A percentile compares a stretch with the other conserved stretches of the same genome.
Evolutionary conservation across 345 rosid genomes (phyloP).

Genomic region (Mallotus nudiflorus): DNA sequence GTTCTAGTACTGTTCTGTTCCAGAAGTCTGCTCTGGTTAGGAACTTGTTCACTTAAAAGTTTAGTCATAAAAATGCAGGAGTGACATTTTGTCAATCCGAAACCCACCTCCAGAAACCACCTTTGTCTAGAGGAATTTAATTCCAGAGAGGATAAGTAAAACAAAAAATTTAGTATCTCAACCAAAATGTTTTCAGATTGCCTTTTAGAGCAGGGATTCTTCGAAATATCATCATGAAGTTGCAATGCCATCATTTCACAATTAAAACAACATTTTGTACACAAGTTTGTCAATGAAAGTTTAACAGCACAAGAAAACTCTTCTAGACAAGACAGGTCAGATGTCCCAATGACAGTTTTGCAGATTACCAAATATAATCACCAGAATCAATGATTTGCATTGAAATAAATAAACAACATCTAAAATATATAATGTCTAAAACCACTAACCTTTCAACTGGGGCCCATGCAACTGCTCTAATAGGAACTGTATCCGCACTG

Average conservation of each 20-base stretch:
- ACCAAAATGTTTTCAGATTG: too few species aligned
- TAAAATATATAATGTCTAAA: background rate
- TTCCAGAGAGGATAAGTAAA: background rate
- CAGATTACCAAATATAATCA: background rate
- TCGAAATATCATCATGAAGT: too few species aligned
- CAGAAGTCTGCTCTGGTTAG: background rate
- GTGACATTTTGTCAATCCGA: background rate
- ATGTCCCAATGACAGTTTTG: background rate
- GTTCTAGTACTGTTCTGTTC: background rate
- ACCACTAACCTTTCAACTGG: constrained; percentile 67
- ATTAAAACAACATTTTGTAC: too few species aligned
- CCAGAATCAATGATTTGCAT: background rate
- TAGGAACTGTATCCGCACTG: constrained; percentile 78
- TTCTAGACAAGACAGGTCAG: constrained; percentile 2
- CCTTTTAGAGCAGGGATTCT: too few species aligned
- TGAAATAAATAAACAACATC: background rate
- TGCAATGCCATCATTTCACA: too few species aligned
- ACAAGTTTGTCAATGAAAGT: too few species aligned
- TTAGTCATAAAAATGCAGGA: too few species aligned
- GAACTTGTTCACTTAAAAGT: background rate
- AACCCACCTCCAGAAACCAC: background rate
- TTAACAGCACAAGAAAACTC: too few species aligned
- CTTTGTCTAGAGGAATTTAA: background rate
- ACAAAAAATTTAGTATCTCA: too few species aligned
- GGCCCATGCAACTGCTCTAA: constrained; percentile 91